These are phyloP conservation scores for Pseudonitzschia pungens DNA, from an alignment of 108 stramenopile genomes.

Conservation along the genomic window DNA sequence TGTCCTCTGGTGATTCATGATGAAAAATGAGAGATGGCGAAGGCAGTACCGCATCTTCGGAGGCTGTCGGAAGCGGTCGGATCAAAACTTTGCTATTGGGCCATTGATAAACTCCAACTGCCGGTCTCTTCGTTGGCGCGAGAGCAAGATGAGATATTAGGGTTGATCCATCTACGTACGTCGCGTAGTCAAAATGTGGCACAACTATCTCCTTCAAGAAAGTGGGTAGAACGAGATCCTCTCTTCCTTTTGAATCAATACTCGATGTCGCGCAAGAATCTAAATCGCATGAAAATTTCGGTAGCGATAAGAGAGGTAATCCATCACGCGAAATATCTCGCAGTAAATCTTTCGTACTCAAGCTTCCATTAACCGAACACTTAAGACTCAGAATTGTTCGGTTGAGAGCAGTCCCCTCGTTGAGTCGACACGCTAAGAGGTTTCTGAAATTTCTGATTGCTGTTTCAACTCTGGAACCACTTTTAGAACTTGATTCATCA, in stretches of 20 bases:
- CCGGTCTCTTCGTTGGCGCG: conserved; percentile 18
- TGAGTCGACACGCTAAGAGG: conserved; percentile 20
- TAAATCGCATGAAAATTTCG: background rate
- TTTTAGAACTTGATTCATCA: background rate
- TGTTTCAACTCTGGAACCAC: conserved; percentile 5
- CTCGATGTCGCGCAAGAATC: background rate
- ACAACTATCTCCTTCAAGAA: conserved; percentile 41
- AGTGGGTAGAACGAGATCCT: background rate
- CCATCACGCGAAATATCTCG: conserved; percentile 18
- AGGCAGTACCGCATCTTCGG: conserved; percentile 59
- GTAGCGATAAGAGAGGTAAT: conserved; percentile 23
- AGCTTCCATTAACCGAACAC: conserved; percentile 5
- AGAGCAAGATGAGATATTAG: conserved; percentile 17
- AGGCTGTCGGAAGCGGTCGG: conserved; percentile 72
- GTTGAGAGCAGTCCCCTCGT: background rate
- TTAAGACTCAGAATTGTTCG: conserved; percentile 19
- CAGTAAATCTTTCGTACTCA: conserved; percentile 18
- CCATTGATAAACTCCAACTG: conserved; percentile 37
- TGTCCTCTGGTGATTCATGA: conserved; percentile 26
- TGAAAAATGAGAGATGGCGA: conserved; percentile 76
- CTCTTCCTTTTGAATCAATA: background rate
- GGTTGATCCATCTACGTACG: conserved; percentile 33
- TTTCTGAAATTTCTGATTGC: conserved; percentile 20
- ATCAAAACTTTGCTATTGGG: conserved; percentile 23
- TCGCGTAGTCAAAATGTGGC: conserved; percentile 37